Conservation (phyloP, 306 rosid genomes). For the Datisca glomerata region DNA sequence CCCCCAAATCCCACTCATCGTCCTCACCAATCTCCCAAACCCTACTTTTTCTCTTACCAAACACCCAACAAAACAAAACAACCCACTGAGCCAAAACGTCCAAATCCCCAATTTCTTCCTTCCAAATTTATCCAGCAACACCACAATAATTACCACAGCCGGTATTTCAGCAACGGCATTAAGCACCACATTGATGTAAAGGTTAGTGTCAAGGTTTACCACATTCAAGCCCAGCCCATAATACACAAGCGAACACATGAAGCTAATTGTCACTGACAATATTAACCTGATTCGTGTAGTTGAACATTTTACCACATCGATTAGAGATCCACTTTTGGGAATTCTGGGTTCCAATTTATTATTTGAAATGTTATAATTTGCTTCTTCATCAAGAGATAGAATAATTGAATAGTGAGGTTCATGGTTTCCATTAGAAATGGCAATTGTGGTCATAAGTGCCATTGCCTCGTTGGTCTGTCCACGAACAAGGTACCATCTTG, state of each 20-base stretch:
- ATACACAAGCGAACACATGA: constrained; percentile 29
- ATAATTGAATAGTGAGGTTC: constrained; percentile 34
- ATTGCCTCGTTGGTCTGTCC: constrained; percentile 47
- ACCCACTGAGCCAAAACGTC: constrained; percentile 44
- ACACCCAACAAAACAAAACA: constrained; percentile 30
- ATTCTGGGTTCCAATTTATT: constrained; percentile 13
- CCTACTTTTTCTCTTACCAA: constrained; percentile 14
- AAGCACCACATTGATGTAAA: constrained; percentile 30
- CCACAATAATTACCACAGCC: constrained; percentile 31
- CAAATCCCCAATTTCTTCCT: constrained; percentile 24
- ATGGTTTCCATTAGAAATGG: constrained; percentile 36
- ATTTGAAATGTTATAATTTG: not conserved
- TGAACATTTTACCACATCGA: constrained; percentile 19
- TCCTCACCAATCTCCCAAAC: constrained; percentile 33
- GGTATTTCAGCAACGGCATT: constrained; percentile 52
- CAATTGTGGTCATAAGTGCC: constrained; percentile 51
- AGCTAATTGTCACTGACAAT: constrained; percentile 25
- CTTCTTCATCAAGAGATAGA: constrained; percentile 49
- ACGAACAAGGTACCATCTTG: constrained; percentile 75
- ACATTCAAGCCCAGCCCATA: constrained; percentile 41
- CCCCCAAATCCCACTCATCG: constrained; percentile 41
- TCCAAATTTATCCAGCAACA: constrained; percentile 23
- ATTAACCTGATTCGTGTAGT: constrained; percentile 27
- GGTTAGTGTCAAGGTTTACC: too few species aligned
- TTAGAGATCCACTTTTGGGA: constrained; percentile 20